Evolutionary conservation across 2,329 filamentous ascomycete genomes (phyloP).

Genomic region (Alternaria consortialis): DNA sequence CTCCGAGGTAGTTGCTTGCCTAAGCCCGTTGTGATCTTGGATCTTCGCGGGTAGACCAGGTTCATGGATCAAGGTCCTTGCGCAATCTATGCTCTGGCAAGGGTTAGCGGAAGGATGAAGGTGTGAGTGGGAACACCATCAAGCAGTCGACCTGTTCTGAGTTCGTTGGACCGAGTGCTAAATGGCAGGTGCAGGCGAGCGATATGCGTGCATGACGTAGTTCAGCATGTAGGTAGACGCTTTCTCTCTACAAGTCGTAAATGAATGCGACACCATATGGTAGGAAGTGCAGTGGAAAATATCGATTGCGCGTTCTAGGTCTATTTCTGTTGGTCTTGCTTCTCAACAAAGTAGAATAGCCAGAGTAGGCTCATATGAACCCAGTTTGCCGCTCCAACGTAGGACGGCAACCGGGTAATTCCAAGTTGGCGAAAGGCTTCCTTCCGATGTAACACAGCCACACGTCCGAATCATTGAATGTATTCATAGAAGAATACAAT

Average conservation of each 20-base stretch:
- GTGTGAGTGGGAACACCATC: slow-evolving; percentile 7
- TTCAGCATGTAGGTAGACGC: not conserved
- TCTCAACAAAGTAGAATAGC: slow-evolving; percentile 15
- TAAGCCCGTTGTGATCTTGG: slow-evolving; percentile 22
- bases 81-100: slow-evolving; percentile 19
- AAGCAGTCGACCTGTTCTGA: slow-evolving; percentile 10
- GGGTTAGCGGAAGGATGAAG: slow-evolving; percentile 17
- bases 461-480: not conserved
- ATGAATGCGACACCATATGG: not conserved
- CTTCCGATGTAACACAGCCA: not conserved
- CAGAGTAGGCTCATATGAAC: slow-evolving; percentile 1
- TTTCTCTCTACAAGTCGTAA: slow-evolving; percentile 2
- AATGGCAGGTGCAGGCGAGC: slow-evolving; percentile 11
- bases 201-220: slow-evolving; percentile 5
- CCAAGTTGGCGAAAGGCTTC: slow-evolving; percentile 1
- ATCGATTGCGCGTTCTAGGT: slow-evolving; percentile 9
- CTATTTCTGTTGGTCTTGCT: slow-evolving; percentile 8
- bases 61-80: slow-evolving; percentile 21
- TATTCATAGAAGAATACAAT: not conserved
- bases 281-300: not conserved
- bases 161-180: slow-evolving; percentile 1
- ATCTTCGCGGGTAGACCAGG: slow-evolving; percentile 25
- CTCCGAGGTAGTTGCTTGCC: slow-evolving; percentile 13
- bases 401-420: slow-evolving; percentile 4
- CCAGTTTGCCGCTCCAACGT: slow-evolving; percentile 1